Conservation (phyloP, 2,329 filamentous ascomycete genomes). For the Alternaria brassicae region DNA sequence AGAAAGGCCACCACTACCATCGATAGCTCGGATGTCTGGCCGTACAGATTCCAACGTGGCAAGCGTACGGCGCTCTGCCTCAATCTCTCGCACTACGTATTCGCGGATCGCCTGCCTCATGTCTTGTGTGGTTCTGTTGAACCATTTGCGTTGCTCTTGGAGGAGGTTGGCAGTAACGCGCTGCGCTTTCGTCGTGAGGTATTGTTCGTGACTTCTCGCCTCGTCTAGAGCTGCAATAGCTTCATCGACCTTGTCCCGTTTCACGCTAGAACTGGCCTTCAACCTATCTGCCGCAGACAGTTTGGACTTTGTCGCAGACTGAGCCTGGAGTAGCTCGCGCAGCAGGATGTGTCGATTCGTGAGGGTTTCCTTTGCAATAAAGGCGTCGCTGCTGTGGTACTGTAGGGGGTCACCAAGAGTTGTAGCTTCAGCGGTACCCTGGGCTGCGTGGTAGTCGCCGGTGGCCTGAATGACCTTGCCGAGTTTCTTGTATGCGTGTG, state of each 20-base stretch:
- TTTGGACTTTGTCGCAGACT: conserved; percentile 82
- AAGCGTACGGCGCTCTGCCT: conserved; percentile 89
- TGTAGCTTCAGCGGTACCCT: conserved; percentile 94
- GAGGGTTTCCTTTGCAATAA: conserved; percentile 97
- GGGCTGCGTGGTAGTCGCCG: conserved; percentile 93
- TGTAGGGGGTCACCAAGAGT: conserved; percentile 92
- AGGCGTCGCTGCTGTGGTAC: conserved; percentile 93
- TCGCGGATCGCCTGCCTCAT: conserved; percentile 84
- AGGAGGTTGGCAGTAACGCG: conserved; percentile 89
- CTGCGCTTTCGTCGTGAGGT: conserved; percentile 83
- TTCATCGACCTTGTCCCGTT: conserved; percentile 95
- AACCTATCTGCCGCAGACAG: conserved; percentile 86
- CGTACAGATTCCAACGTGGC: conserved; percentile 93
- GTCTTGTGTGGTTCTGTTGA: conserved; percentile 83
- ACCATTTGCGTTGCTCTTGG: conserved; percentile 89
- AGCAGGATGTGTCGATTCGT: conserved; percentile 97
- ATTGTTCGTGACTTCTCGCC: conserved; percentile 79
- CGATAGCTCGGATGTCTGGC: conserved; percentile 91
- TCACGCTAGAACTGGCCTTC: conserved; percentile 84
- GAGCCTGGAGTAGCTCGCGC: conserved; percentile 89
- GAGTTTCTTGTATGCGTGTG: conserved; percentile 91
- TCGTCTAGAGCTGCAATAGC: conserved; percentile 92
- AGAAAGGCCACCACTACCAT: conserved; percentile 86
- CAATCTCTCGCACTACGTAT: conserved; percentile 92
- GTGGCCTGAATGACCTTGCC: conserved; percentile 92